Conservation (phyloP, 306 rosid genomes). For the Acacia melanoxylon region DNA sequence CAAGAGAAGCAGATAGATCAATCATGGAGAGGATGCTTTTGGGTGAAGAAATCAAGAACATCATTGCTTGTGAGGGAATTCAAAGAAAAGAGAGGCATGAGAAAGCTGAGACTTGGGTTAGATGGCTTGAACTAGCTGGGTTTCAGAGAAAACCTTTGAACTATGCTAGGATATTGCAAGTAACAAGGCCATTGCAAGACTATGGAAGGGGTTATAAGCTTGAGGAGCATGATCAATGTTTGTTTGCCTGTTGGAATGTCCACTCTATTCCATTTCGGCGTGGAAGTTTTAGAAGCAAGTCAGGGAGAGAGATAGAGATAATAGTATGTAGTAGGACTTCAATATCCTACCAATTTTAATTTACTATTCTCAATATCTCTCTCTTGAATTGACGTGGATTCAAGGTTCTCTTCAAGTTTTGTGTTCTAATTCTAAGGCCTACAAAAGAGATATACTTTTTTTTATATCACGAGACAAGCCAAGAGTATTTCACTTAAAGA, state of each 20-base stretch:
- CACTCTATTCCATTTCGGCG: conserved; percentile 59
- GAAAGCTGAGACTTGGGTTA: conserved; percentile 59
- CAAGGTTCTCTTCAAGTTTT: background rate
- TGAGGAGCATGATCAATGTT: conserved; percentile 36
- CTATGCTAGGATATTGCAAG: conserved; percentile 47
- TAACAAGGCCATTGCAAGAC: conserved; percentile 43
- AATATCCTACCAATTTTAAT: too few species aligned
- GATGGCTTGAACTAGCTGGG: conserved; percentile 66
- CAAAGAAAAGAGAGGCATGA: too few species aligned
- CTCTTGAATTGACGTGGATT: background rate
- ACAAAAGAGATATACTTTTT: too few species aligned
- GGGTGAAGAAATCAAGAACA: conserved; percentile 74
- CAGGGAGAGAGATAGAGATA: background rate
- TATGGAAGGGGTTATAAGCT: conserved; percentile 51
- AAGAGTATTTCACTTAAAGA: background rate
- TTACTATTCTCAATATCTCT: background rate
- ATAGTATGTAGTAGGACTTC: background rate
- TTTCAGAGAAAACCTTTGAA: conserved; percentile 47
- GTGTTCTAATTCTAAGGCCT: too few species aligned
- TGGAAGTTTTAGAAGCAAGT: conserved; percentile 32
- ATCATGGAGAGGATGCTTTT: conserved; percentile 66
- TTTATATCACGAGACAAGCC: background rate
- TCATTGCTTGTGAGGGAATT: conserved; percentile 67
- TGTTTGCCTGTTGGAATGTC: background rate
- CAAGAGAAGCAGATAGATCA: conserved; percentile 36